Base-by-base conservation (phyloP, 345 rosid species). In the Bretschneidera sinensis region DNA sequence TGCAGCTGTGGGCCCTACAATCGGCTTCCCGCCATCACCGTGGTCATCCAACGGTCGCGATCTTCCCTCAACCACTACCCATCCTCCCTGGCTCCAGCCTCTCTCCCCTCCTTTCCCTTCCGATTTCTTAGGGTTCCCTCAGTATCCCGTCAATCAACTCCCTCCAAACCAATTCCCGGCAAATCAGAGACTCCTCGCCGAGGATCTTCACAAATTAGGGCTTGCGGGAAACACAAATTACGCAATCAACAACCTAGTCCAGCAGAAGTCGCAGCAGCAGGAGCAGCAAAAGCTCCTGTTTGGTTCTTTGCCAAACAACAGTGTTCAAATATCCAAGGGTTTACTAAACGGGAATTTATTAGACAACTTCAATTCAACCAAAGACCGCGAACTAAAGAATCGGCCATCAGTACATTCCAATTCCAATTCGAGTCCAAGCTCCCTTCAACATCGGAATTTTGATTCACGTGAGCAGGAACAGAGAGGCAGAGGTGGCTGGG, bases 1-100 rank as follows among this genome's bases (percentile, higher is more conserved):
- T 48, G 92, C 99, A 0, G 89, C 89, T 13, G 80, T 89, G 50
- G 97, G 96, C 0, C 97, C 85, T 28, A 60, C 79, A 25, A 21
- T 89, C 2, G 62, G 72, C 0, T 66, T 76, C 49, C 54, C 77
- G 54, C 74, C 73, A 16, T 51, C 70, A 9, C 70, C 62, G 61
- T 65, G 81, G 73, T 69, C 73, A 17, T 65, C 83, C 56, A 78
- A 76, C 65, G 83, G 80, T 63, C 71, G 67, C 20, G 84, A 78
- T 66, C 74, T 69, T 24, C 63, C 68, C 15, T 54, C 71, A 33
- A 39, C 69, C 20, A 72, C 20, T 67, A 56, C 62, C 20, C 52
- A 8, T 60, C 61, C 74, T 70, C 76, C 74, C 22, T 71, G 78
- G 86, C 81, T 64, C 8, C 79, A 52, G 55, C 43, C 74, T 24